These are phyloP conservation scores for Dactylellina cionopaga DNA, from an alignment of 2,329 filamentous ascomycete genomes.

Conservation along the genomic window DNA sequence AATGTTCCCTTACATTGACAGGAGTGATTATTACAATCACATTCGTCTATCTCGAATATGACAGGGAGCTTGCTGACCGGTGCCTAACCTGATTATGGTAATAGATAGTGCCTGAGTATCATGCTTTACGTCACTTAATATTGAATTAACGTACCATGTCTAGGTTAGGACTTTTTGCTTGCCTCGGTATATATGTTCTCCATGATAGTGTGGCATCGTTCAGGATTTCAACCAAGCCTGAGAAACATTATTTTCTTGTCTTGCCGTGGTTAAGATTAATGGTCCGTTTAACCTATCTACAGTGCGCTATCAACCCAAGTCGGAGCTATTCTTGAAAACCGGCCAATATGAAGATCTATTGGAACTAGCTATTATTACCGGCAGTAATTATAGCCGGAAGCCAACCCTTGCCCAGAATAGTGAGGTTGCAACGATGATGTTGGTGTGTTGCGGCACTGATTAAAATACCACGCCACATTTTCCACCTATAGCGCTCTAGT, in stretches of 20 bases:
- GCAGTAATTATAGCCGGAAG: constrained; percentile 12
- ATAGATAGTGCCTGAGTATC: no score
- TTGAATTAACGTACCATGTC: no score
- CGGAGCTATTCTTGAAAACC: neutral
- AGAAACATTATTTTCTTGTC: no score
- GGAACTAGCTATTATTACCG: constrained; percentile 6
- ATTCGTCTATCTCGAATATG: no score
- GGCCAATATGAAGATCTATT: neutral
- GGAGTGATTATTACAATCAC: no score
- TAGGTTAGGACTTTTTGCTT: no score
- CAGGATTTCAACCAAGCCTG: neutral
- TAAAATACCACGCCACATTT: constrained; percentile 8
- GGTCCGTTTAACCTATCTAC: constrained; percentile 27
- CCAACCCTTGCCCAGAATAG: neutral
- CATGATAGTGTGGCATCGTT: neutral
- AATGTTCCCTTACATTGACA: no score
- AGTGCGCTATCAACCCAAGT: constrained; percentile 9
- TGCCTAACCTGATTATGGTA: no score
- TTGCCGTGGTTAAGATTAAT: constrained; percentile 11
- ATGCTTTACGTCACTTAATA: no score
- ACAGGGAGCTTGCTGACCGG: no score
- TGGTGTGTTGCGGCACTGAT: constrained; percentile 13
- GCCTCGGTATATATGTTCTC: no score
- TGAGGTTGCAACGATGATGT: neutral
- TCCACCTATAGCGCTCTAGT: neutral